Evolutionary conservation across 2,329 filamentous ascomycete species (phyloP), one percentile per base, ranked within the genome.

Genomic region (Beauveria bassiana): DNA sequence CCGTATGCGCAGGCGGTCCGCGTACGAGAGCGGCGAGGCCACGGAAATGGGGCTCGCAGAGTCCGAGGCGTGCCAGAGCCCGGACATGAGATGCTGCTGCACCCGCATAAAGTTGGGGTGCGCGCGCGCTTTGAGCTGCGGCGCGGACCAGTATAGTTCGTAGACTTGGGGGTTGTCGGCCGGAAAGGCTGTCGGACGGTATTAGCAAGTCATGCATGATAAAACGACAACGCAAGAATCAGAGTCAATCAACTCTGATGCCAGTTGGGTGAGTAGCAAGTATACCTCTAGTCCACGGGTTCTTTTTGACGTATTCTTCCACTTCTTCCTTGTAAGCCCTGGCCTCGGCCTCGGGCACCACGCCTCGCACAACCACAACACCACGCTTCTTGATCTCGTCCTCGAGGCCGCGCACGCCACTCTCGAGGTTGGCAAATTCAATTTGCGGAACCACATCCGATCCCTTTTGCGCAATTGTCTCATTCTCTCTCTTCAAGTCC

Each of bases 61-160:
- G 55, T 83, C 75, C 0, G 81, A 79, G 0, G 78, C 78, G 66
- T 77, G 79, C 87, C 87, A 91, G 55, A 90, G 71, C 5, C 73
- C 70, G 7, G 76, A 70, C 78, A 90, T 85, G 40, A 92, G 79
- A 28, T 82, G 82, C 8, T 74, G 75, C 66, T 91, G 88, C 0
- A 84, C 78, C 24, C 74, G 70, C 22, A 91, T 74, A 64, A 91
- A 73, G 63, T 85, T 84, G 0, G 85, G 82, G 68, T 92, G 86
- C 0, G 81, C 75, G n/a, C 89, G 81, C 3, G 87, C 88, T 65
- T 82, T 80, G 49, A 89, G 76, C 70, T 93, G 89, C 1, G 86
- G 77, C 1, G 79, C 78, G 0, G 87, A 88, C 88, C 88, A 91
- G 73, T 91, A 92, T 1, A 92, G 76, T 70, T 91, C 89, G 68